Evolutionary conservation across 306 rosid species (phyloP).

Genomic region (Cicer pinnatifidum): DNA sequence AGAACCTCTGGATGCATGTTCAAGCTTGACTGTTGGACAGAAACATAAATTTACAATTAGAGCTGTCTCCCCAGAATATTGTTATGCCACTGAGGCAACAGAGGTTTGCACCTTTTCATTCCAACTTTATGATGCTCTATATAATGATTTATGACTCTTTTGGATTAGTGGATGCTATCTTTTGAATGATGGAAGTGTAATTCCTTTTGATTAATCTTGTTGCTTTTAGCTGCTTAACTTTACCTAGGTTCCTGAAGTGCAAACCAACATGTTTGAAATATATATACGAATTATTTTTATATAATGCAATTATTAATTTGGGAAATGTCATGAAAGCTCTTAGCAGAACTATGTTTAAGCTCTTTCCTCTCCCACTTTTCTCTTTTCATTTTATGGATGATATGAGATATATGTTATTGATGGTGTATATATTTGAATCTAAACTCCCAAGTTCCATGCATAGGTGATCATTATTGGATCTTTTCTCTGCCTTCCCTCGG

Average conservation of each 20-base stretch:
- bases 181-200: conserved; percentile 22
- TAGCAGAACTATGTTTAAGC: conserved; percentile 21
- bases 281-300: conserved; percentile 24
- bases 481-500: conserved; percentile 71
- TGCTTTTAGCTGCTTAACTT: conserved; percentile 13
- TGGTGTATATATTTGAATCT: conserved; percentile 39
- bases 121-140: conserved; percentile 28
- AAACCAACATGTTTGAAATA: conserved; percentile 35
- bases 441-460: conserved; percentile 42
- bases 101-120: conserved; percentile 61
- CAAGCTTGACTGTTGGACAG: conserved; percentile 63
- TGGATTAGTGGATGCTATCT: conserved; percentile 28
- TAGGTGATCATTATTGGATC: conserved; percentile 87
- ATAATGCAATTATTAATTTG: conserved; percentile 24
- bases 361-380: conserved; percentile 17
- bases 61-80: conserved; percentile 85
- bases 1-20: conserved; percentile 51
- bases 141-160: conserved; percentile 38
- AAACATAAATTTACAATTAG: conserved; percentile 73
- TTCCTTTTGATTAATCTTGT: conserved; percentile 31
- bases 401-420: conserved; percentile 36
- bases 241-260: conserved; percentile 32
- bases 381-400: conserved; percentile 3
- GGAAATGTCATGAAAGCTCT: conserved; percentile 38
- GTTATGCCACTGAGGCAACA: conserved; percentile 70